Evolutionary conservation across 768 basidiomycete species (phyloP), one percentile per base, ranked within the genome.

Genomic region (Suillus hirtellus): DNA sequence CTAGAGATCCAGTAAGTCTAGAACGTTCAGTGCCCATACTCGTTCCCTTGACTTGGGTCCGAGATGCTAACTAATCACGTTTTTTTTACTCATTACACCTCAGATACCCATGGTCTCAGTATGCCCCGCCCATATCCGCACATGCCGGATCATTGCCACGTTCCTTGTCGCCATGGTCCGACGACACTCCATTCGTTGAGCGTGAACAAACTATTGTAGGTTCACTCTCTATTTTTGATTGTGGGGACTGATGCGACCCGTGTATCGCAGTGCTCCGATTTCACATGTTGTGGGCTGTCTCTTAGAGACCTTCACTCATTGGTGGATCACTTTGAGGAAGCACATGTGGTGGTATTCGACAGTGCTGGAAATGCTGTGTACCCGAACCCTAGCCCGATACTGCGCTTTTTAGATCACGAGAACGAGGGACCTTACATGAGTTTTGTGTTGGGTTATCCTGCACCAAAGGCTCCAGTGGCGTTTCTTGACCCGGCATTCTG

Each of bases 291-390:
- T 66, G 80, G 79, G 47, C 72, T 77, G 50, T 70, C 73, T 24
- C 78, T 84, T 37, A 67, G 77, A 6, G 81, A 83, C 71, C 73
- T 84, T 44, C 84, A 85, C 67, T 79, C 77, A 44, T 76, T 84
- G 21, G 74, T 85, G 60, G 80, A 82, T 65, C 86, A 85, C 64
- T 81, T 82, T 58, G 83, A 84, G 65, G 77, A 79, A 66, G 66
- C 71, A 8, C 79, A 78, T 61, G 80, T 78, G 52, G 71, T 77
- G 46, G 72, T 75, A 21, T 54, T 74, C 64, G 68, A 67, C 49
- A 35, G 52, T 3, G 69, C 74, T 60, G 77, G 75, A 44, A 77
- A 74, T 49, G 75, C 71, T 3, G 64, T 77, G 53, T 76, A 76
- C 67, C 79, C 73, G 55, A 11, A 27, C 19, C 31, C 63, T 58